Base-by-base conservation (phyloP, 805 yeast genomes). In the Saccharomycopsis guyanensis region DNA sequence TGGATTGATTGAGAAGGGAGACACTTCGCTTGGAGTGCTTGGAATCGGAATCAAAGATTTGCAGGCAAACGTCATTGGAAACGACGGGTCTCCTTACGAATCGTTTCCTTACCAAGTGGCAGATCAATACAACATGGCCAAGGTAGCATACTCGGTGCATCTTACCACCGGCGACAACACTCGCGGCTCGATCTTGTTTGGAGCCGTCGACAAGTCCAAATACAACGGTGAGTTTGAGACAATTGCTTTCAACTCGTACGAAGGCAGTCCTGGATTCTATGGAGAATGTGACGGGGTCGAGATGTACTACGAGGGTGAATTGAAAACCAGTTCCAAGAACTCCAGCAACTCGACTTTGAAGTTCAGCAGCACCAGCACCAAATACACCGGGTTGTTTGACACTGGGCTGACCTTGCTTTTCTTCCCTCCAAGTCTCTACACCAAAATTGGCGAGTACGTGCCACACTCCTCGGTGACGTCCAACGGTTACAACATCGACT, bases 11-110 rank as follows among this genome's bases (percentile, higher is more conserved):
- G 76, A 77, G 57, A 59, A 61, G 24, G 76, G 86, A 1, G 75
- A 77, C 51, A 76, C 89, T 3, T 60, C 76, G 8, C 63, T 73
- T 45, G 91, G 94, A 44, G 91, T 86, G 20, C 61, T 85, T 34
- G 88, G 89, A 20, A 77, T 85, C 50, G 91, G 93, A 7, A 67
- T 81, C 42, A 63, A 75, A 7, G 83, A 78, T 10, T 69, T 83
- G 46, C 95, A 88, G 61, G 67, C 75, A 2, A 81, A 89, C 0
- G 64, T 66, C 49, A 25, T 34, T 19, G n/a, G n/a, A 8, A 33
- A 15, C 7, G 29, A 34, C 16, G 15, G 19, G 6, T 20, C 51
- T 7, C 61, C 63, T 15, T 86, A 86, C 62, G 69, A 74, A 45
- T 85, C 86, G 60, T 64, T 86, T 47, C 95, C 95, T 0, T 54